Evolutionary conservation across 78 protist genomes (phyloP).

Genomic region (Trichosphaerium sp.): DNA sequence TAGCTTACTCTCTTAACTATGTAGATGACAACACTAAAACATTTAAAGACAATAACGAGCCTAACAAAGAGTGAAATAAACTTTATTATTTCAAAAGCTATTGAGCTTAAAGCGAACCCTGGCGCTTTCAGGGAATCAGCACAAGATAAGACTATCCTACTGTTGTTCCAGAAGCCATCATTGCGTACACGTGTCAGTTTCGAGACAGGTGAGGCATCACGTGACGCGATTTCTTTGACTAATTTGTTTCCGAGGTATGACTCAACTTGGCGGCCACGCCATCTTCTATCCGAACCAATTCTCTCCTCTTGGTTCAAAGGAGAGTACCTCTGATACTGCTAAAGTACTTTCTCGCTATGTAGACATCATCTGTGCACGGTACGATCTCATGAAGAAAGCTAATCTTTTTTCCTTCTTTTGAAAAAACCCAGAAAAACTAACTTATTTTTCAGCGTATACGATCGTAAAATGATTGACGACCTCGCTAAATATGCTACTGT

Average conservation of each 20-base stretch:
- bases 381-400: too few species aligned
- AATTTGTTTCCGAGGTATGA: conserved; percentile 38
- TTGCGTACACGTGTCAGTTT: conserved; percentile 62
- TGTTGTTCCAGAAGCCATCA: conserved; percentile 68
- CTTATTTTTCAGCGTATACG: too few species aligned
- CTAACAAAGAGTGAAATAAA: too few species aligned
- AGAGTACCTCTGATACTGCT: conserved; percentile 43
- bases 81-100: too few species aligned
- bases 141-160: conserved; percentile 42
- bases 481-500: conserved; percentile 31
- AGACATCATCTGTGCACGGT: conserved; percentile 35
- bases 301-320: conserved; percentile 66
- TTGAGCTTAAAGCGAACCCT: conserved; percentile 19
- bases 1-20: too few species aligned
- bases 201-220: conserved; percentile 16
- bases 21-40: too few species aligned
- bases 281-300: conserved; percentile 47
- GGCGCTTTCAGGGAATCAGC: conserved; percentile 8
- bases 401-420: too few species aligned
- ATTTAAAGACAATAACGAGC: too few species aligned
- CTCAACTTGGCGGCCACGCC: conserved; percentile 67
- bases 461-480: conserved; percentile 4
- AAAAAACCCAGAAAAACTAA: too few species aligned
- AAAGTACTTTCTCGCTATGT: conserved; percentile 29
- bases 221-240: neutral